These are phyloP conservation scores for Cordyceps farinosa DNA, from an alignment of 2,329 filamentous ascomycete species.

Conservation along the genomic window DNA sequence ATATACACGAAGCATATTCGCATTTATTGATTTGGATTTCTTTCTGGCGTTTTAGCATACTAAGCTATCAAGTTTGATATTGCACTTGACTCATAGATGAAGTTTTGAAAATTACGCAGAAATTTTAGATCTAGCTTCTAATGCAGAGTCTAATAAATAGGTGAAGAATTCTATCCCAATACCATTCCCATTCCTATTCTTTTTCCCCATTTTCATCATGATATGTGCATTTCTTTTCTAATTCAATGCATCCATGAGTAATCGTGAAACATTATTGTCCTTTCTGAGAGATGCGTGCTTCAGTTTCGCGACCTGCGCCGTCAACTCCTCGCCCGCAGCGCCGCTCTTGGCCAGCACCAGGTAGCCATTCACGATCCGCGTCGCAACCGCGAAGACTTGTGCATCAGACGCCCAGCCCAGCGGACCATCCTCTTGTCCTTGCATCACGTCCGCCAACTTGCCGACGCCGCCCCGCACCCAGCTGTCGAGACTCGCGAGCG, in stretches of 20 bases:
- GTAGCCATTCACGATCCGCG: constrained; percentile 42
- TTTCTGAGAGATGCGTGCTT: constrained; percentile 12
- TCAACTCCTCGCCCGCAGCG: constrained; percentile 19
- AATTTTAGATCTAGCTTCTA: not conserved
- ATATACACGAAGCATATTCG: not conserved
- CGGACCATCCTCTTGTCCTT: constrained; percentile 53
- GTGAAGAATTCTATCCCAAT: not conserved
- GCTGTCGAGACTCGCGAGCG: constrained; percentile 27
- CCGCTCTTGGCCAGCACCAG: constrained; percentile 30
- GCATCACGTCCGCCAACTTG: constrained; percentile 33
- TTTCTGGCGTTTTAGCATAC: not conserved
- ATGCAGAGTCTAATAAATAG: not conserved
- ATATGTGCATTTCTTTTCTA: not conserved
- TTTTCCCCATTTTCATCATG: not conserved
- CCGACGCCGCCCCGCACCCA: constrained; percentile 54
- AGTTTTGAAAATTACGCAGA: not conserved
- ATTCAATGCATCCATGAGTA: constrained; percentile 25
- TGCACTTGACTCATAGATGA: not conserved
- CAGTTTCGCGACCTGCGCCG: constrained; percentile 15
- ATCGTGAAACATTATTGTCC: constrained; percentile 26
- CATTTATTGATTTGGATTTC: not conserved
- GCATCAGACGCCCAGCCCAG: constrained; percentile 70
- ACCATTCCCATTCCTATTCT: not conserved
- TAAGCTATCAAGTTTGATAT: not conserved
- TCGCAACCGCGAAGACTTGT: constrained; percentile 61